These are phyloP conservation scores for Colletotrichum tropicale DNA, from an alignment of 2,329 filamentous ascomycete genomes.

Conservation along the genomic window DNA sequence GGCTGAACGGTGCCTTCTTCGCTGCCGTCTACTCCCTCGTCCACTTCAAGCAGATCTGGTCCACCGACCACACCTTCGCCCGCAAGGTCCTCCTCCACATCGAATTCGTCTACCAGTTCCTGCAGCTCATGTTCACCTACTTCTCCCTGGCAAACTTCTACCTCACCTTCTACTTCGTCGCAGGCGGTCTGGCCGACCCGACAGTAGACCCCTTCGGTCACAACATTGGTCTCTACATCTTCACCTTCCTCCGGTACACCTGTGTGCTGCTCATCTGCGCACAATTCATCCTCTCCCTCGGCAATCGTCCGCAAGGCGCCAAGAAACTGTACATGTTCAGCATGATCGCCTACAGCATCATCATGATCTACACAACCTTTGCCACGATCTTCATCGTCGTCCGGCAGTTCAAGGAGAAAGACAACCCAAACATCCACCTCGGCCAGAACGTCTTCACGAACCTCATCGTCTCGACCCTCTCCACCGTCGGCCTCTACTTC, in stretches of 20 bases:
- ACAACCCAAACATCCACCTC: constrained; percentile 50
- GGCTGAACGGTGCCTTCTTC: constrained; percentile 99
- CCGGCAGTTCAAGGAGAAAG: constrained; percentile 69
- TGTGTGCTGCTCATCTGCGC: constrained; percentile 88
- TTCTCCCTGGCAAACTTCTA: constrained; percentile 99
- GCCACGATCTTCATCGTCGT: constrained; percentile 88
- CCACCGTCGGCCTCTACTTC: constrained; percentile 93
- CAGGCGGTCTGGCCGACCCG: constrained; percentile 82
- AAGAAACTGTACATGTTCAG: constrained; percentile 87
- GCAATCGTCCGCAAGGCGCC: constrained; percentile 93
- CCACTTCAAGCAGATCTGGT: constrained; percentile 92
- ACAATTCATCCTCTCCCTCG: constrained; percentile 95
- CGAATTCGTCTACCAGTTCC: constrained; percentile 93
- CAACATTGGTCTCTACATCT: constrained; percentile 82
- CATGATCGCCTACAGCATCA: constrained; percentile 89
- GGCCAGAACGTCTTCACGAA: constrained; percentile 95
- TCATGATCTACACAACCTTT: constrained; percentile 96
- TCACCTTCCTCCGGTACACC: constrained; percentile 82
- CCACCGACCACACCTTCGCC: constrained; percentile 86
- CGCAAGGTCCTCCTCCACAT: constrained; percentile 93
- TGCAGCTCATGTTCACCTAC: constrained; percentile 93
- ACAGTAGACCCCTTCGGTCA: constrained; percentile 90
- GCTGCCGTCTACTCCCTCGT: constrained; percentile 96
- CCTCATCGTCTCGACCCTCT: constrained; percentile 86
- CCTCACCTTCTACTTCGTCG: constrained; percentile 97